Evolutionary conservation across 768 basidiomycete genomes (phyloP).

Genomic region (Macrolepiota fuliginosa): DNA sequence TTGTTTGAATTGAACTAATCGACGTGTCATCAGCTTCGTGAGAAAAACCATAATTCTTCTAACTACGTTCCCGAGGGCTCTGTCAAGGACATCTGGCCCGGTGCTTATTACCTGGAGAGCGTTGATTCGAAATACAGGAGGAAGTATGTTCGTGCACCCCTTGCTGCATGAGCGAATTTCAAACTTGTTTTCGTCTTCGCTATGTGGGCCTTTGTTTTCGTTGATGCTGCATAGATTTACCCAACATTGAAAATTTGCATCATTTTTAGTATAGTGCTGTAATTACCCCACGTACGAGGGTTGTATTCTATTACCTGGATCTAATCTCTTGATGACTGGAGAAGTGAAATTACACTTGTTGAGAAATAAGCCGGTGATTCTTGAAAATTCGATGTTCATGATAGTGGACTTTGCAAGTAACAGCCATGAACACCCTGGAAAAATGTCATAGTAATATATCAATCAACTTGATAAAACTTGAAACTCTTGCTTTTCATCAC

Average conservation of each 20-base stretch:
- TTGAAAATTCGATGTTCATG: neutral
- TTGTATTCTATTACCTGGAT: slow-evolving; percentile 13
- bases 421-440: slow-evolving; percentile 7
- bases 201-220: slow-evolving; percentile 1
- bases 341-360: neutral
- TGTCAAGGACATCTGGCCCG: slow-evolving; percentile 91
- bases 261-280: slow-evolving; percentile 10
- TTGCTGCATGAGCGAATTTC: slow-evolving; percentile 27
- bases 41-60: slow-evolving; percentile 92
- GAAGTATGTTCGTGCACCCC: slow-evolving; percentile 65
- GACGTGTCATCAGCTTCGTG: slow-evolving; percentile 60
- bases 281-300: slow-evolving; percentile 3
- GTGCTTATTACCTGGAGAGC: slow-evolving; percentile 87
- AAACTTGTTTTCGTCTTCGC: slow-evolving; percentile 2
- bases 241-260: slow-evolving; percentile 6
- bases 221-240: slow-evolving; percentile 11
- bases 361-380: too few species aligned
- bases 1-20: slow-evolving; percentile 7
- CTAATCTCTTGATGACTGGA: neutral
- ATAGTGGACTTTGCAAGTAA: neutral
- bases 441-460: slow-evolving; percentile 18
- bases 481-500: slow-evolving; percentile 27
- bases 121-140: slow-evolving; percentile 92
- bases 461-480: slow-evolving; percentile 17
- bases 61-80: slow-evolving; percentile 84